These are phyloP conservation scores for Porphyridium purpureum DNA, from an alignment of 23 red algal species.

Conservation along the genomic window DNA sequence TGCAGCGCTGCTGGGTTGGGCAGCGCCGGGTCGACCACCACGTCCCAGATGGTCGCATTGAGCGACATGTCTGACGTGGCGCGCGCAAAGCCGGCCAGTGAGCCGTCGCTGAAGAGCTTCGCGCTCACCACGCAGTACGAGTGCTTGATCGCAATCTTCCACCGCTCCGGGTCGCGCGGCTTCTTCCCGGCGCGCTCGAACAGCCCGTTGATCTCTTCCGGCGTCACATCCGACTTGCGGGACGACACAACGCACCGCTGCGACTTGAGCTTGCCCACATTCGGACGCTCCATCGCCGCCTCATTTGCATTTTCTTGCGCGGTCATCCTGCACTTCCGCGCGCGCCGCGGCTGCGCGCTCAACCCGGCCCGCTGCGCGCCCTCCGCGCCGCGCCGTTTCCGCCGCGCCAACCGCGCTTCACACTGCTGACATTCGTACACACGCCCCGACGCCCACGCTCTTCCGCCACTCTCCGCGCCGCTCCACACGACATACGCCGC, in stretches of 20 bases:
- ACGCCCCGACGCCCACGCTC: no score
- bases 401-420: no score
- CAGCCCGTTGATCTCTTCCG: slow-evolving; percentile 41
- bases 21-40: slow-evolving; percentile 55
- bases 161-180: slow-evolving; percentile 38
- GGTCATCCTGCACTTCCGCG: no score
- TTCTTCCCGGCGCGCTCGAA: slow-evolving; percentile 34
- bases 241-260: slow-evolving; percentile 44
- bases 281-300: no score
- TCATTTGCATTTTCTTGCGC: no score
- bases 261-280: slow-evolving; percentile 28
- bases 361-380: no score
- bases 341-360: no score
- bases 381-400: no score
- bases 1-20: slow-evolving; percentile 49
- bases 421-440: no score
- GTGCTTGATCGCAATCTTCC: slow-evolving; percentile 37
- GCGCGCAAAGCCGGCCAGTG: slow-evolving; percentile 58
- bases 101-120: slow-evolving; percentile 26
- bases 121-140: slow-evolving; percentile 49
- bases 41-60: slow-evolving; percentile 70
- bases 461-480: no score
- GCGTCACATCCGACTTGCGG: slow-evolving; percentile 19
- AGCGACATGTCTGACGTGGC: slow-evolving; percentile 57
- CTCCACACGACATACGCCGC: no score